phyloP scores from a whole-genome alignment of 176 grass and related monocot species.

The Cenchrus purpureus region DNA sequence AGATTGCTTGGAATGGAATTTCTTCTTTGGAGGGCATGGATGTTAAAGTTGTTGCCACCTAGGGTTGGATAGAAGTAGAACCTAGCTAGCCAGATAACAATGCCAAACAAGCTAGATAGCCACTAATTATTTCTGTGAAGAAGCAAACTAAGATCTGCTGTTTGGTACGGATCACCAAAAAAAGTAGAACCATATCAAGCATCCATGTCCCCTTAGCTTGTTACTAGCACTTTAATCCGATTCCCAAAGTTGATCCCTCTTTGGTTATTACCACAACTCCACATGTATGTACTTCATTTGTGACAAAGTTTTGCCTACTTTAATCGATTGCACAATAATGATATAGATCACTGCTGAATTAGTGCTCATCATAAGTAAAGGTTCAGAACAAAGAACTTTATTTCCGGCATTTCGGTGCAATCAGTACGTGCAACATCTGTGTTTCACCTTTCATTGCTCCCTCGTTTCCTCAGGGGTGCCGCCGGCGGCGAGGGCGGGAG shows the following conservation, averaged over 20 bases:
- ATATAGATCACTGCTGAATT: not conserved
- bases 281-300: not conserved
- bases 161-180: constrained; percentile 57
- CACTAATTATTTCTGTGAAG: constrained; percentile 39
- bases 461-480: constrained; percentile 41
- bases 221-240: constrained; percentile 40
- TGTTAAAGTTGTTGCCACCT: constrained; percentile 1
- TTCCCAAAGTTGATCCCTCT: constrained; percentile 51
- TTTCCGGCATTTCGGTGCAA: not conserved
- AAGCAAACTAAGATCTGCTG: constrained; percentile 52
- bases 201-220: constrained; percentile 41
- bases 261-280: constrained; percentile 1
- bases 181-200: constrained; percentile 63
- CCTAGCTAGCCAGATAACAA: constrained; percentile 38
- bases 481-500: constrained; percentile 54
- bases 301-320: constrained; percentile 8
- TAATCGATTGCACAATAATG: constrained; percentile 44
- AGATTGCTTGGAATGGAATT: constrained; percentile 35
- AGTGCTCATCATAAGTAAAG: not conserved
- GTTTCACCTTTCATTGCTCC: not conserved
- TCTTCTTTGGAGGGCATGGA: not conserved
- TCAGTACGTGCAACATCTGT: constrained; percentile 1
- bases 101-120: constrained; percentile 36
- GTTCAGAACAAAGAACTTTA: not conserved
- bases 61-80: constrained; percentile 39